Evolutionary conservation across 768 basidiomycete genomes (phyloP).

Genomic region (Candolleomyces aberdarensis): DNA sequence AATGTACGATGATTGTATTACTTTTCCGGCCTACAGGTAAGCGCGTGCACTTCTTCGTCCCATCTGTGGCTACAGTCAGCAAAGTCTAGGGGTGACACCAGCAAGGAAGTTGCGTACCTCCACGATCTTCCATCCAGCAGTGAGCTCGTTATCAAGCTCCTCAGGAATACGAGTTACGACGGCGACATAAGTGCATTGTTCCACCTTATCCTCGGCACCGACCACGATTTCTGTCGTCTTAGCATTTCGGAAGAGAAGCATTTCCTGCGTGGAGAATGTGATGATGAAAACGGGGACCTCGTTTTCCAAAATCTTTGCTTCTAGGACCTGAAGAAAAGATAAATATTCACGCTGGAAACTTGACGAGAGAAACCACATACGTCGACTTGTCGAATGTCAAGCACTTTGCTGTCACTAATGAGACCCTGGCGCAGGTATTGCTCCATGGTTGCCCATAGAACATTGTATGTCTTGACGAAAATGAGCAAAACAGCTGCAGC

Average conservation of each 20-base stretch:
- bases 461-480: constrained; percentile 79
- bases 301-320: constrained; percentile 89
- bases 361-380: constrained; percentile 42
- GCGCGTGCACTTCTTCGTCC: constrained; percentile 43
- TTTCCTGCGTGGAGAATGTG: constrained; percentile 91
- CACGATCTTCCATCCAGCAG: constrained; percentile 97
- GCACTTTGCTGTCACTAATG: constrained; percentile 87
- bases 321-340: constrained; percentile 53
- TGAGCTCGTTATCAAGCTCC: constrained; percentile 88
- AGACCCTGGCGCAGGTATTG: constrained; percentile 89
- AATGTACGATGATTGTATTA: constrained; percentile 21
- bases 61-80: constrained; percentile 26
- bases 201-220: constrained; percentile 87
- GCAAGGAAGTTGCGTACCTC: constrained; percentile 56
- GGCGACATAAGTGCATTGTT: constrained; percentile 91
- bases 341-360: not conserved
- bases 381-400: constrained; percentile 97
- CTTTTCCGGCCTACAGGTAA: constrained; percentile 36
- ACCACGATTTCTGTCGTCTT: constrained; percentile 84
- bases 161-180: constrained; percentile 86
- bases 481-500: constrained; percentile 6
- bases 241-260: constrained; percentile 86
- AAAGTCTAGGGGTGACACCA: not conserved
- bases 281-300: constrained; percentile 88
- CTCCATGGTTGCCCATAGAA: constrained; percentile 98